Evolutionary conservation across 306 rosid genomes (phyloP), one percentile per base, ranked within the genome.

Genomic region (Prunus campanulata): DNA sequence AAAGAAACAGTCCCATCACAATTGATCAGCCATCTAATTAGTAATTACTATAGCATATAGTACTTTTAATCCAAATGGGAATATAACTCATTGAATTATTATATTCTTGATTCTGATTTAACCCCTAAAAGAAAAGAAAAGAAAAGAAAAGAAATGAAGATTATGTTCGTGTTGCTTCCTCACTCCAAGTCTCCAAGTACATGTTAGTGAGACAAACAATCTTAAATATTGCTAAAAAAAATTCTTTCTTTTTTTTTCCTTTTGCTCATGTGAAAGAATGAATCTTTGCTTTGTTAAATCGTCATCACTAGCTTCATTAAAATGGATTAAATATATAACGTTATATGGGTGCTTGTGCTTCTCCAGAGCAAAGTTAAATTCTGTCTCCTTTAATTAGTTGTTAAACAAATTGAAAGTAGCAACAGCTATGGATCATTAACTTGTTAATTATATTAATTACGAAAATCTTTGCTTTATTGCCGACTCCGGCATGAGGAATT

Each of bases 401-500:
- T 35, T 68, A 68, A 69, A 78, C 35, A 69, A 82, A 8, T 22
- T 56, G 25, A 66, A 81, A 72, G 77, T 12, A 46, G 56, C 24
- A 72, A 60, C 55, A 76, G n/a, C 27, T 30, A 54, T 63, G 77
- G 66, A 78, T 74, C 59, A 30, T 65, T 67, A 59, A 22, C 39
- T 63, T 50, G 47, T 39, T 39, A 39, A 24, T 78, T 63, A 60
- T 75, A 51, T 55, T 74, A 74, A 51, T 70, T 55, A 46, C 62
- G 83, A 74, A 71, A 74, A 61, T 57, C 48, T 66, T 42, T 48
- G 76, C 77, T 66, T 61, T 77, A 3, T n/a, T 48, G 69, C 75
- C 73, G 65, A 70, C 65, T 62, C 82, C 76, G 82, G 79, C 77
- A 82, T 67, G 77, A 62, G 62, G 85, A 78, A 78, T 70, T 74